Evolutionary conservation across 306 rosid genomes (phyloP).

Genomic region (Cercis canadensis): DNA sequence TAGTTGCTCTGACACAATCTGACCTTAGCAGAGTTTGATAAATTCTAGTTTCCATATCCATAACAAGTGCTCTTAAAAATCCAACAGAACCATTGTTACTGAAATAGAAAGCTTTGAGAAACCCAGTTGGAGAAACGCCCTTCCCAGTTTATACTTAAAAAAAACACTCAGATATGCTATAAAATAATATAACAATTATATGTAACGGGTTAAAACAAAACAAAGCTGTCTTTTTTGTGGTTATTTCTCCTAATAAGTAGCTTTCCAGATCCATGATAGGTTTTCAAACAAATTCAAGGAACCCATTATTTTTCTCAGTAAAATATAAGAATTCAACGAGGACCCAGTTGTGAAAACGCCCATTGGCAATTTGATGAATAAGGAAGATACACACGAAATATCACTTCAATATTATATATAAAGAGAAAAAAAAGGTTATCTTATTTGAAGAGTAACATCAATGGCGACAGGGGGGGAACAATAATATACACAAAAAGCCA

Average conservation of each 20-base stretch:
- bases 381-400: conserved; percentile 37
- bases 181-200: no score
- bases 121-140: conserved; percentile 37
- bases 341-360: conserved; percentile 43
- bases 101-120: conserved; percentile 25
- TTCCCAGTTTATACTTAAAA: conserved; percentile 15
- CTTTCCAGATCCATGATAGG: conserved; percentile 50
- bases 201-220: background rate
- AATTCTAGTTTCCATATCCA: conserved; percentile 82
- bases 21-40: conserved; percentile 62
- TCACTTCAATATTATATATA: background rate
- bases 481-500: no score
- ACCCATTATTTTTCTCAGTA: conserved; percentile 13
- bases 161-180: background rate
- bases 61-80: conserved; percentile 45
- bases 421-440: no score
- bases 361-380: conserved; percentile 16
- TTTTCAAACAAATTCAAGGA: conserved; percentile 41
- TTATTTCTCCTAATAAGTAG: conserved; percentile 14
- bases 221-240: background rate
- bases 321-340: conserved; percentile 41
- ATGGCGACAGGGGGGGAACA: no score
- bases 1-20: conserved; percentile 30
- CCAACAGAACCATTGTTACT: conserved; percentile 48
- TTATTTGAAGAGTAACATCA: no score